These are phyloP conservation scores for Cadophora sp. DNA, from an alignment of 2,329 filamentous ascomycete genomes.

Conservation along the genomic window DNA sequence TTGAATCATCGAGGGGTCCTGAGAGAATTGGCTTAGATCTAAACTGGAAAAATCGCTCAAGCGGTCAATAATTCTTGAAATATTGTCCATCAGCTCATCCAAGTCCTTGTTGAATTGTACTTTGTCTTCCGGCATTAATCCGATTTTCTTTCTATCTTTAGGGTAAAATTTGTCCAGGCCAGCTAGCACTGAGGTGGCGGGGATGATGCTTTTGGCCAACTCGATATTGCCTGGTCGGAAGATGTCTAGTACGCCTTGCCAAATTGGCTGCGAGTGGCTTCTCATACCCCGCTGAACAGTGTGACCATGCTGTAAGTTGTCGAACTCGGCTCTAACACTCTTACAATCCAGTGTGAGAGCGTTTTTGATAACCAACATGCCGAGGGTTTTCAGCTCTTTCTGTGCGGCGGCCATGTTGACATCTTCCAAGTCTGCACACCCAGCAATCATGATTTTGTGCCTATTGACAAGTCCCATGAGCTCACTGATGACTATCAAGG, in stretches of 20 bases:
- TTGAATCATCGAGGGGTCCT: slow-evolving; percentile 70
- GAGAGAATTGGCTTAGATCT: slow-evolving; percentile 74
- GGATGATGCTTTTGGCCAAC: slow-evolving; percentile 75
- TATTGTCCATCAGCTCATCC: slow-evolving; percentile 62
- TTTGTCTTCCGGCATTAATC: slow-evolving; percentile 59
- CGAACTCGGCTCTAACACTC: slow-evolving; percentile 71
- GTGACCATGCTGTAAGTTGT: slow-evolving; percentile 65
- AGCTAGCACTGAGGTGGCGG: slow-evolving; percentile 65
- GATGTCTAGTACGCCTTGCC: slow-evolving; percentile 76
- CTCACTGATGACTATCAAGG: slow-evolving; percentile 67
- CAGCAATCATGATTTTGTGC: slow-evolving; percentile 65
- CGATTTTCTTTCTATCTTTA: slow-evolving; percentile 37
- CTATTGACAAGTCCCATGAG: slow-evolving; percentile 70
- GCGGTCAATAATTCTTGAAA: slow-evolving; percentile 78
- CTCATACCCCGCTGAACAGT: slow-evolving; percentile 71
- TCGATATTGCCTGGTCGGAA: slow-evolving; percentile 71
- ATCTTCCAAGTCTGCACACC: slow-evolving; percentile 56
- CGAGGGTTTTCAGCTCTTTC: slow-evolving; percentile 57
- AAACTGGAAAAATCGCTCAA: slow-evolving; percentile 76
- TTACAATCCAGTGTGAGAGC: slow-evolving; percentile 75
- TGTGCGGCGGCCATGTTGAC: slow-evolving; percentile 49
- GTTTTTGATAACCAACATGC: slow-evolving; percentile 69
- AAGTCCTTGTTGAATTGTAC: slow-evolving; percentile 81
- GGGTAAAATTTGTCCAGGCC: slow-evolving; percentile 73
- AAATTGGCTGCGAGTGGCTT: slow-evolving; percentile 76